Base-by-base conservation (phyloP, 306 rosid species). In the Pyrus betulifolia region DNA sequence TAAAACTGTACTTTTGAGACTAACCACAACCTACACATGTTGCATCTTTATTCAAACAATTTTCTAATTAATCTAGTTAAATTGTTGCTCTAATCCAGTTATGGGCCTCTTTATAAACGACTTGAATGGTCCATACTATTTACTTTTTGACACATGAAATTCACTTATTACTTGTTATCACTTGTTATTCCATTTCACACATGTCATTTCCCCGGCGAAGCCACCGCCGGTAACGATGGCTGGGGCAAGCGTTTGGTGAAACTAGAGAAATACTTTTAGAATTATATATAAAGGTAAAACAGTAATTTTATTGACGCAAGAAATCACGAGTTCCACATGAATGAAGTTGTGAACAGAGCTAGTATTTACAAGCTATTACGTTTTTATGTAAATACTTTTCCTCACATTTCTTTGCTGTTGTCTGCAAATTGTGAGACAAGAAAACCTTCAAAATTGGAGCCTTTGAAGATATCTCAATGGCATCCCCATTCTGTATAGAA, bases 381-480 rank as follows among this genome's bases (percentile, higher is more conserved):
- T 60, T 75, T 25, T 42, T 27, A 62, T 49, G 70, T 74, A 42
- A 31, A 31, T 3, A 38, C 17, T 59, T 72, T n/a, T 38, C 74
- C 67, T 64, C 75, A 84, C 71, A 69, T 72, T 72, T 75, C 72
- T 62, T 60, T 30, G 28, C 66, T 38, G 51, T 17, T 72, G 65
- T 77, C 65, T 69, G 75, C 44, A 86, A 81, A 57, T 27, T 76
- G 67, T 63, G 74, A 54, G 93, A 83, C 93, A 92, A 82, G 81
- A 92, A 85, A 80, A 92, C 86, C 74, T 90, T 87, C 84, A 92
- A 80, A 79, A 65, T 45, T 14, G 98, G 96, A 46, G 96, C 96
- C 74, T 70, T 85, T 74, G 93, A 82, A 75, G 98, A 90, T 80
- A 95, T 58, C 84, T 84, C 82, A 72, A 92, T 62, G 77, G 59